Percentiles rank a stretch among this genome's conserved stretches.
Evolutionary conservation across 2,329 filamentous ascomycete genomes (phyloP).

Genomic region (Penicillium sp.): DNA sequence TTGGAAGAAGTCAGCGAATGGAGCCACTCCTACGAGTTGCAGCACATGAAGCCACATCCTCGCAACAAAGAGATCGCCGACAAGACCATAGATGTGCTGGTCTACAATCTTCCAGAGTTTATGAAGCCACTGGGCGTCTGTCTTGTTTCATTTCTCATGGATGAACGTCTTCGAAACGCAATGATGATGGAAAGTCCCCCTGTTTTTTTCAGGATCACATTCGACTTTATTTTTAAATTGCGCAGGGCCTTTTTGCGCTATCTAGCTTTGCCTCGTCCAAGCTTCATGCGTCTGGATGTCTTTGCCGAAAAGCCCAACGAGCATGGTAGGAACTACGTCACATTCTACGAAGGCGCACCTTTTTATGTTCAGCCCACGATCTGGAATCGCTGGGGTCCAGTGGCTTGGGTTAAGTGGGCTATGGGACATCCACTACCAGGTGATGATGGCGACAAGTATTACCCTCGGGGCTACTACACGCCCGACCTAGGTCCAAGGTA

Average conservation of each 20-base stretch:
- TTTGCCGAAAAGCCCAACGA: slow-evolving; percentile 52
- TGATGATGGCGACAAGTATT: slow-evolving; percentile 47
- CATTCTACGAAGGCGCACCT: slow-evolving; percentile 59
- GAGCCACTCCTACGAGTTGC: slow-evolving; percentile 57
- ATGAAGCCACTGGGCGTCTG: slow-evolving; percentile 49
- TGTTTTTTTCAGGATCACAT: slow-evolving; percentile 30
- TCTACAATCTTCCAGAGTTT: slow-evolving; percentile 52
- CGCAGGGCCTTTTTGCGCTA: slow-evolving; percentile 58
- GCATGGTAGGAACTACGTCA: slow-evolving; percentile 53
- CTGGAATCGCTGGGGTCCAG: slow-evolving; percentile 62
- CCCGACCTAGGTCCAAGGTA: slow-evolving; percentile 61
- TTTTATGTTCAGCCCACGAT: slow-evolving; percentile 61
- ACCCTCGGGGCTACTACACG: slow-evolving; percentile 49
- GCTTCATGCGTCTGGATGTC: slow-evolving; percentile 34
- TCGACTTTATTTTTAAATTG: slow-evolving; percentile 48
- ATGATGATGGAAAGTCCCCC: slow-evolving; percentile 53
- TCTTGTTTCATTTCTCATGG: slow-evolving; percentile 59
- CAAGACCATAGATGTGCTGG: slow-evolving; percentile 59
- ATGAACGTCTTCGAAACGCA: slow-evolving; percentile 59
- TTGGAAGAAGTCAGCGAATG: slow-evolving; percentile 50
- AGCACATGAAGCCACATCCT: slow-evolving; percentile 55
- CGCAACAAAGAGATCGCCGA: slow-evolving; percentile 54
- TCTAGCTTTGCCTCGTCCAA: slow-evolving; percentile 58
- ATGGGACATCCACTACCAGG: slow-evolving; percentile 49
- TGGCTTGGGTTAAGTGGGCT: slow-evolving; percentile 49